Base-by-base conservation (phyloP, 176 grass and related monocot genomes). In the Canna indica region DNA sequence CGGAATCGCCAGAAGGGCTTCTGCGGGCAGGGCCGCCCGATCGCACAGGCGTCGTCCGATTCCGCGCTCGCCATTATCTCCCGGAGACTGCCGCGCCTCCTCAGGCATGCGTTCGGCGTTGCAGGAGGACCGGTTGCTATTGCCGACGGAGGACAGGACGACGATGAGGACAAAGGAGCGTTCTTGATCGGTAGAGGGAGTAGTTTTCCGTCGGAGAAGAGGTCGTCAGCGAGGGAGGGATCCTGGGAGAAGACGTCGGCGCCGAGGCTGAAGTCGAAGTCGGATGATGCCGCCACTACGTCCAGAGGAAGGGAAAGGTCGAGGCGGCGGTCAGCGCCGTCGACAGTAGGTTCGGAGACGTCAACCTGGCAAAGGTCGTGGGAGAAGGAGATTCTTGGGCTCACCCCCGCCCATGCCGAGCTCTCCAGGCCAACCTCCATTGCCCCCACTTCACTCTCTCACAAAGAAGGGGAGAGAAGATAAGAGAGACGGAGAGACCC, bases 341-440 rank as follows among this genome's bases (percentile, higher is more conserved):
- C 18, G 32, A 34, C 15, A 27, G 2, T 11, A 15, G 9, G 2
- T 29, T 9, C 29, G 60, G 20, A 15, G 44, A 30, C 25, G 59
- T 76, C 61, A 24, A 44, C 47, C 42, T 25, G 60, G 20, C 68
- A 67, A 0, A 83, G 78, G 36, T 90, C 81, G 75, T 83, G 61
- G 28, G 87, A 90, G 81, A 90, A 90, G 50, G 83, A 90, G 78
- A 90, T 83, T 70, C 87, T 75, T 13, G 87, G 83, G 35, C 83
- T 86, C 71, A 79, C 77, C 3, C 61, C 44, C 3, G 53, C 34
- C 77, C 77, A 71, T 29, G 72, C 57, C 70, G 63, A 24, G 63
- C 20, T 66, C 63, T 66, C 63, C 32, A 24, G 7, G 27, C 25
- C 58, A n/a, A 30, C 58, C 27, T 60, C 58, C 58, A 60, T 60